phyloP scores from a whole-genome alignment of 179 eudicot species.

The Patellifolia procumbens region DNA sequence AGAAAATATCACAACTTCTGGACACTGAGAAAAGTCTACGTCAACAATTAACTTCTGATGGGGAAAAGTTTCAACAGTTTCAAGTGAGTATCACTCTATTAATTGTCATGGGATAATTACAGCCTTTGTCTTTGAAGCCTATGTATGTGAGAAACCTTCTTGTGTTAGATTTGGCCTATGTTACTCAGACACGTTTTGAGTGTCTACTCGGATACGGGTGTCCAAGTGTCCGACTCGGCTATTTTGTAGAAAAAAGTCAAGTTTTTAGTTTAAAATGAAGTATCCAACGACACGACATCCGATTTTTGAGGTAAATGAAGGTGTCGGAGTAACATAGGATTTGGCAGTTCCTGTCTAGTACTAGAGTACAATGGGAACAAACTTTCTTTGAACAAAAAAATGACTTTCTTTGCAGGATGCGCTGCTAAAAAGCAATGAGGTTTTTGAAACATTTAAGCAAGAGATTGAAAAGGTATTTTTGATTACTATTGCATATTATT shows the following conservation, averaged over 20 bases:
- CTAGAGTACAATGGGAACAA: not conserved
- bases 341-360: conserved; percentile 4
- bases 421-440: conserved; percentile 90
- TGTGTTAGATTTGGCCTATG: no score
- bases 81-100: conserved; percentile 50
- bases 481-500: not conserved
- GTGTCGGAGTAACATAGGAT: no score
- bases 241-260: no score
- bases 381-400: not conserved
- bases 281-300: no score
- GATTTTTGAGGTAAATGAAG: no score
- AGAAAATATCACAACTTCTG: conserved; percentile 78
- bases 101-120: not conserved
- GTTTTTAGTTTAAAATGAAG: no score
- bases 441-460: conserved; percentile 93
- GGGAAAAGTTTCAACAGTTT: conserved; percentile 94
- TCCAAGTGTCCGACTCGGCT: no score
- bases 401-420: conserved; percentile 69
- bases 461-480: conserved; percentile 87
- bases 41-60: conserved; percentile 83
- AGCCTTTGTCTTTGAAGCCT: not conserved
- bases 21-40: conserved; percentile 88
- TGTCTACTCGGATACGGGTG: no score
- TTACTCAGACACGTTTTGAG: no score
- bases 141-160: not conserved